phyloP scores from a whole-genome alignment of 2,329 filamentous ascomycete species.

The Ustulina deusta region DNA sequence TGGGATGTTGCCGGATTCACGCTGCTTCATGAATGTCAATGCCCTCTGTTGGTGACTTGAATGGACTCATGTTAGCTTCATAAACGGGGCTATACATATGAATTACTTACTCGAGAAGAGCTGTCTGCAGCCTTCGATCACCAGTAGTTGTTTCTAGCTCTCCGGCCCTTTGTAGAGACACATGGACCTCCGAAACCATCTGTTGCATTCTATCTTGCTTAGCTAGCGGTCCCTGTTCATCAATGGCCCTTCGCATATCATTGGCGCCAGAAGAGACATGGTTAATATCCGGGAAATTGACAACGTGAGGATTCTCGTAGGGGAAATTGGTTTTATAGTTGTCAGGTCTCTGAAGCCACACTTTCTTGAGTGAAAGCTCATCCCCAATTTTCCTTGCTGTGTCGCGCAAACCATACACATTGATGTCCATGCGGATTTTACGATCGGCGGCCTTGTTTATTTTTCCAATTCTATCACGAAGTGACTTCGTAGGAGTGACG shows the following conservation, averaged over 20 bases:
- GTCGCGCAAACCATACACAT: slow-evolving; percentile 53
- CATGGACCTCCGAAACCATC: slow-evolving; percentile 31
- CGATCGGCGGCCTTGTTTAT: slow-evolving; percentile 48
- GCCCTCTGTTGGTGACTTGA: slow-evolving; percentile 56
- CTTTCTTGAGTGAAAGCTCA: slow-evolving; percentile 47
- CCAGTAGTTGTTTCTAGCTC: slow-evolving; percentile 29
- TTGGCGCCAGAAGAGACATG: slow-evolving; percentile 32
- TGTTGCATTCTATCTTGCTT: slow-evolving; percentile 29
- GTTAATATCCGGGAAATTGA: slow-evolving; percentile 44
- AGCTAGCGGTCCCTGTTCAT: slow-evolving; percentile 29
- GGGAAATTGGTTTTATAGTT: slow-evolving; percentile 37
- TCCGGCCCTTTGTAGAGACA: slow-evolving; percentile 26
- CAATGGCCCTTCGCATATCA: slow-evolving; percentile 29
- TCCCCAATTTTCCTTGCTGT: slow-evolving; percentile 45
- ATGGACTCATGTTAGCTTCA: not conserved
- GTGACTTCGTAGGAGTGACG: slow-evolving; percentile 35
- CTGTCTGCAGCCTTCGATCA: slow-evolving; percentile 26
- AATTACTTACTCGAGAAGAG: slow-evolving; percentile 23
- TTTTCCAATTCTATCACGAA: slow-evolving; percentile 45
- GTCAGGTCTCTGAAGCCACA: slow-evolving; percentile 54
- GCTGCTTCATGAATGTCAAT: slow-evolving; percentile 54
- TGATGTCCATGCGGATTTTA: slow-evolving; percentile 52
- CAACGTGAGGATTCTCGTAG: slow-evolving; percentile 52
- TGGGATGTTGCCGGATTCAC: slow-evolving; percentile 53
- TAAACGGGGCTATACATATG: not conserved